phyloP scores from a whole-genome alignment of 805 yeast genomes.

The Candida morakotiae region DNA sequence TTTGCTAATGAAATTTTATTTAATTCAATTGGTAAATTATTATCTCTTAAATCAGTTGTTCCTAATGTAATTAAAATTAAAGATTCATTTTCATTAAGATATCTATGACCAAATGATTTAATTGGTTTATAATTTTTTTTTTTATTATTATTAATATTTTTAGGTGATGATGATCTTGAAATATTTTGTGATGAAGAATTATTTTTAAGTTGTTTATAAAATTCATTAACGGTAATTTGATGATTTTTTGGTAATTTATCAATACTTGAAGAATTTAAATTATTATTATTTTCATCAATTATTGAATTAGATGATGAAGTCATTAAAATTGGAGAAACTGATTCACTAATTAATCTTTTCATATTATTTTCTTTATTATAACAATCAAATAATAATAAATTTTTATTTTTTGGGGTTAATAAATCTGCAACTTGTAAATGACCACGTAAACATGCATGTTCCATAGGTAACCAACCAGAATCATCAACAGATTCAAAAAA shows the following conservation, averaged over 20 bases:
- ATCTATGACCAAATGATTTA: slow-evolving; percentile 83
- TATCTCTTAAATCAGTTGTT: slow-evolving; percentile 69
- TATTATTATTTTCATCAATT: no score
- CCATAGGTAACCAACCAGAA: slow-evolving; percentile 97
- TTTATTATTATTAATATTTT: no score
- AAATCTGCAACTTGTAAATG: slow-evolving; percentile 66
- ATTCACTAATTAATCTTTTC: slow-evolving; percentile 16
- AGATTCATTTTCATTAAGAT: slow-evolving; percentile 58
- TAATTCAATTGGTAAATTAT: slow-evolving; percentile 57
- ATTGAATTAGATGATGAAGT: slow-evolving; percentile 3
- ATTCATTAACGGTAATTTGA: slow-evolving; percentile 30
- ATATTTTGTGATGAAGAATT: slow-evolving; percentile 12
- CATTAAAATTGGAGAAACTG: slow-evolving; percentile 7
- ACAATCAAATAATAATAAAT: slow-evolving; percentile 31
- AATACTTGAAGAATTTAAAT: slow-evolving; percentile 30
- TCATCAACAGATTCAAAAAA: slow-evolving; percentile 58
- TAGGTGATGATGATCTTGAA: slow-evolving; percentile 18
- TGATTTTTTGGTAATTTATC: slow-evolving; percentile 28
- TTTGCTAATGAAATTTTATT: slow-evolving; percentile 73
- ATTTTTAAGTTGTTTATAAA: slow-evolving; percentile 36
- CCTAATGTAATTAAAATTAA: slow-evolving; percentile 82
- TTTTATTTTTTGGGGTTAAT: slow-evolving; percentile 46
- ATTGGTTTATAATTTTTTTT: slow-evolving; percentile 43
- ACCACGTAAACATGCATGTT: slow-evolving; percentile 90
- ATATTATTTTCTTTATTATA: slow-evolving; percentile 32